Conservation (phyloP, 139 green algal genomes). For the Closterium sp. region DNA sequence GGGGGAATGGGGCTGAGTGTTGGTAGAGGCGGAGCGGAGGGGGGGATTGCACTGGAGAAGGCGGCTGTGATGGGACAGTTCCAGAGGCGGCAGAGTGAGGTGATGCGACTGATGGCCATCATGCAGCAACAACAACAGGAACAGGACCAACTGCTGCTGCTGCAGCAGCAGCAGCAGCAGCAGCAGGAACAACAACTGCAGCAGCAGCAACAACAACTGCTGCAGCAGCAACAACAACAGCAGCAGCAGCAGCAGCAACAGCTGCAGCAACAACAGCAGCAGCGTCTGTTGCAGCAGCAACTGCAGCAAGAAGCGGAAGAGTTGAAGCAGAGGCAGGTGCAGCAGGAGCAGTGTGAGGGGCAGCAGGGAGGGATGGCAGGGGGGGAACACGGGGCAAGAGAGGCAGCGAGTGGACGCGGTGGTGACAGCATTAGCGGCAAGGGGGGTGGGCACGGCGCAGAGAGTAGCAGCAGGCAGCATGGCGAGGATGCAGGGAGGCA, state of each 20-base stretch:
- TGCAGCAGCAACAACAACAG: constrained; percentile 1
- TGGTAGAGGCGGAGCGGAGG: not conserved
- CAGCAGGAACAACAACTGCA: constrained; percentile 7
- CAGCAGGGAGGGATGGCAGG: not conserved
- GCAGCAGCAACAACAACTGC: constrained; percentile 20
- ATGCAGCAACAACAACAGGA: constrained; percentile 16
- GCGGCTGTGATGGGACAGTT: constrained; percentile 31
- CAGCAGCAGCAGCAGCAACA: constrained; percentile 16
- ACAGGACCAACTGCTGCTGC: not conserved
- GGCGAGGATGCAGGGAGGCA: not conserved
- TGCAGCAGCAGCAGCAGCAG: constrained; percentile 8
- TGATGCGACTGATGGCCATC: not conserved
- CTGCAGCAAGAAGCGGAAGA: not conserved
- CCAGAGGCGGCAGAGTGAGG: constrained; percentile 16
- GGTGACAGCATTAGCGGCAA: not conserved
- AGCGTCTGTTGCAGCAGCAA: not conserved
- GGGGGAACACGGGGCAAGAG: not conserved
- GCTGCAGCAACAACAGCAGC: constrained; percentile 18
- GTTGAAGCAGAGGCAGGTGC: not conserved
- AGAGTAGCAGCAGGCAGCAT: not conserved
- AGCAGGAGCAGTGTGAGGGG: not conserved
- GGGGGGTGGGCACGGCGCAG: not conserved
- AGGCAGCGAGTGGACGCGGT: not conserved
- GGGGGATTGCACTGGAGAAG: constrained; percentile 13
- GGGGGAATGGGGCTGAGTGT: not conserved